Percentiles rank a stretch among this genome's conserved stretches.
Conservation (phyloP, 305 asterid species). For the Fraxinus nigra region DNA sequence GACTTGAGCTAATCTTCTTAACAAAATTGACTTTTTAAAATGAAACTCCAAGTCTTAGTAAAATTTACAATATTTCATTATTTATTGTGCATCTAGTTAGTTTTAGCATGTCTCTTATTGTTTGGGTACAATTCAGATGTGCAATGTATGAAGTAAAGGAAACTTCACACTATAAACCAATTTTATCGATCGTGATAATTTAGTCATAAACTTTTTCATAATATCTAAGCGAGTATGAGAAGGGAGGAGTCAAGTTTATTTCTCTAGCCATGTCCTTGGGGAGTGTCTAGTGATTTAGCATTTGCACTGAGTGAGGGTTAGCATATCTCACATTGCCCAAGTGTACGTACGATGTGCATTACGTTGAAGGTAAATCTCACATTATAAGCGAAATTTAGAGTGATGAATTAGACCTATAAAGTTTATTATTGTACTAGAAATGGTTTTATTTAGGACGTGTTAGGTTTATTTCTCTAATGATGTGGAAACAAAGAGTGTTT, state of each 20-base stretch:
- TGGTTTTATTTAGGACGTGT: background rate
- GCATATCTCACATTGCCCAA: background rate
- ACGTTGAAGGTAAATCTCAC: background rate
- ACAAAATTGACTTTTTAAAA: background rate
- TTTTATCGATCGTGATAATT: background rate
- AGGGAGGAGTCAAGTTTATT: background rate
- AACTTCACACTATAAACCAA: background rate
- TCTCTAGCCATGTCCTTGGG: background rate
- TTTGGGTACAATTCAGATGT: background rate
- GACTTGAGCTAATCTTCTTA: background rate
- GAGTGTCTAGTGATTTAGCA: background rate
- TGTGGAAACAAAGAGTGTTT: background rate
- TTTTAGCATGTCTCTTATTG: background rate
- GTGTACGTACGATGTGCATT: background rate
- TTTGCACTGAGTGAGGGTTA: background rate
- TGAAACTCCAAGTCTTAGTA: background rate
- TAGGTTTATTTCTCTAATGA: background rate
- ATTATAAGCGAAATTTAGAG: background rate
- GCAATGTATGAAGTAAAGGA: background rate
- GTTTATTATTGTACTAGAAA: background rate
- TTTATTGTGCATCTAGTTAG: background rate
- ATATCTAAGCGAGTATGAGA: background rate
- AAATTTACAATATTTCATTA: background rate
- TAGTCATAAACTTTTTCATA: background rate
- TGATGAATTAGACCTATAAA: too few species aligned